Percentiles rank a stretch among this genome's conserved stretches.
These are phyloP conservation scores for Pestalotiopsis sp. DNA, from an alignment of 2,329 filamentous ascomycete genomes.

Conservation along the genomic window DNA sequence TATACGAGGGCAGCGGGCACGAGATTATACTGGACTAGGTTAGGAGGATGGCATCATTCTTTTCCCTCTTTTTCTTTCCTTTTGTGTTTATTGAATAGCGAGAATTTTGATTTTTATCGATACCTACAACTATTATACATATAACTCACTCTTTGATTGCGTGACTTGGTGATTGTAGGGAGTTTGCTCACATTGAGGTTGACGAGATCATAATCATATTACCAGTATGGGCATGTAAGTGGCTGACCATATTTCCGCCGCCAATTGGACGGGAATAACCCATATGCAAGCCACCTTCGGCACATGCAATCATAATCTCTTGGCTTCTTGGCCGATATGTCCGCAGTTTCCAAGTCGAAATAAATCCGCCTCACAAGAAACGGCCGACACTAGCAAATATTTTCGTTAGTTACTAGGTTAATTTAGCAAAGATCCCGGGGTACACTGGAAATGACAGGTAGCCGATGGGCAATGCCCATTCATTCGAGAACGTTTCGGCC, in stretches of 20 bases:
- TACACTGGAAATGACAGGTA: not conserved
- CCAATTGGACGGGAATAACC: not conserved
- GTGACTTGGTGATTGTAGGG: not conserved
- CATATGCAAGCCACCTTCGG: not conserved
- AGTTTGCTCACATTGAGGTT: no score
- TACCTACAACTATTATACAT: not conserved
- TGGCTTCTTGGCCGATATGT: not conserved
- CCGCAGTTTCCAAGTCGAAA: not conserved
- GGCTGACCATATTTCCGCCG: not conserved
- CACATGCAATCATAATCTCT: not conserved
- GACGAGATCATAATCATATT: not conserved
- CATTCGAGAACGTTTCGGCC: not conserved
- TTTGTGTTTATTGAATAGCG: not conserved
- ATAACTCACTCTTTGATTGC: not conserved
- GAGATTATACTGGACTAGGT: slow-evolving; percentile 53
- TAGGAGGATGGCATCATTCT: not conserved
- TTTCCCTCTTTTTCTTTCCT: not conserved
- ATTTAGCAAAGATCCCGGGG: not conserved
- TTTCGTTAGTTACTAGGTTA: not conserved
- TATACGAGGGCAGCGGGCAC: slow-evolving; percentile 68
- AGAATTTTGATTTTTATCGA: not conserved
- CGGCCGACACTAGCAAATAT: not conserved
- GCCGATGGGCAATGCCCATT: not conserved
- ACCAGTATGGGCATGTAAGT: not conserved
- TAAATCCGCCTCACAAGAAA: not conserved